Conservation (phyloP, 192 early-diverging fungal genomes). For the Lobosporangium transversale region DNA sequence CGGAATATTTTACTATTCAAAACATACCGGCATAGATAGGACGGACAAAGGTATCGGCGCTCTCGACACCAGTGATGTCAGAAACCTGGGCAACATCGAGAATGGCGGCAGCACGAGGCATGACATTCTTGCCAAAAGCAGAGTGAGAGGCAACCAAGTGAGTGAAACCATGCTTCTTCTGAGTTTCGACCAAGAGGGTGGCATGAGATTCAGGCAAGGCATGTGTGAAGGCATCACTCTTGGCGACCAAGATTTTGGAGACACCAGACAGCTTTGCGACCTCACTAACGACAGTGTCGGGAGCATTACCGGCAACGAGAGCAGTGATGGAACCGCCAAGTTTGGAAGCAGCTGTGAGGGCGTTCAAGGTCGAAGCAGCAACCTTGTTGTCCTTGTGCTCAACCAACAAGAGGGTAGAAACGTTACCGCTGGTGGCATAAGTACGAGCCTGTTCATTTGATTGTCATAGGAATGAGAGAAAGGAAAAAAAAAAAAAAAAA, state of each 20-base stretch:
- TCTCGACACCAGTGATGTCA: conserved; percentile 84
- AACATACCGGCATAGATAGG: conserved; percentile 94
- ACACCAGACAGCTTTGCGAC: conserved; percentile 75
- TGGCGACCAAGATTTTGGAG: conserved; percentile 86
- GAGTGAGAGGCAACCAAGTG: conserved; percentile 91
- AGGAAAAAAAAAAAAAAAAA: not conserved
- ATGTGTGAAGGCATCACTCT: conserved; percentile 81
- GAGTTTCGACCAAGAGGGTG: conserved; percentile 74
- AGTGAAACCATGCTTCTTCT: conserved; percentile 76
- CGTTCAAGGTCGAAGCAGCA: conserved; percentile 81
- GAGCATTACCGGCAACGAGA: conserved; percentile 84
- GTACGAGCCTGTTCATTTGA: conserved; percentile 31
- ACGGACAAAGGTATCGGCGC: conserved; percentile 90
- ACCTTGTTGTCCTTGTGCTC: conserved; percentile 87
- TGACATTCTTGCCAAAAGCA: conserved; percentile 92
- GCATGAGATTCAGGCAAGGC: conserved; percentile 85
- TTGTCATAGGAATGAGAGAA: not conserved
- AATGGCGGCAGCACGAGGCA: conserved; percentile 93
- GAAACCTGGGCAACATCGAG: conserved; percentile 92
- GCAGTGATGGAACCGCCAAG: conserved; percentile 88
- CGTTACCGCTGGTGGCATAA: conserved; percentile 62
- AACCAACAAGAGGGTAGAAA: conserved; percentile 86
- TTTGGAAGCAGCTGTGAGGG: conserved; percentile 85
- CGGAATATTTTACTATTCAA: too few relatives aligned
- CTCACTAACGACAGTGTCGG: conserved; percentile 69